These are phyloP conservation scores for Scedosporium minutisporum DNA, from an alignment of 2,329 filamentous ascomycete genomes.

Conservation along the genomic window DNA sequence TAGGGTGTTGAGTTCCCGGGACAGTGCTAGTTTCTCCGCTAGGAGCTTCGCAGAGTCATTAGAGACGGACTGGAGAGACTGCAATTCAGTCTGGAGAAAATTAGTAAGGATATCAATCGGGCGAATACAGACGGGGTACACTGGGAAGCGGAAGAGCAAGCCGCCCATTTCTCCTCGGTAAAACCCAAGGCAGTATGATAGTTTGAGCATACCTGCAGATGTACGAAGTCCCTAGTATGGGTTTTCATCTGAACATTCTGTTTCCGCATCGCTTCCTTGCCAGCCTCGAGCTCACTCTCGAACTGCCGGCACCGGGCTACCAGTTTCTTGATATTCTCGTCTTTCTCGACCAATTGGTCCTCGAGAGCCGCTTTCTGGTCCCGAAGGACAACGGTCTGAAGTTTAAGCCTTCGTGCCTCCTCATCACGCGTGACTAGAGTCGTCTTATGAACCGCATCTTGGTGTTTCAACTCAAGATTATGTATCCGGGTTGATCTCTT, in stretches of 20 bases:
- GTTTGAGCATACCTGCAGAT: slow-evolving; percentile 31
- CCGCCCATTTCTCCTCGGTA: not conserved
- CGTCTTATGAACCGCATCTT: slow-evolving; percentile 52
- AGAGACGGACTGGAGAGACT: slow-evolving; percentile 55
- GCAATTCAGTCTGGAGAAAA: slow-evolving; percentile 56
- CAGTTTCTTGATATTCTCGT: slow-evolving; percentile 46
- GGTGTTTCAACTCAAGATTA: slow-evolving; percentile 61
- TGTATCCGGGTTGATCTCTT: slow-evolving; percentile 25
- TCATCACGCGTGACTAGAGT: slow-evolving; percentile 67
- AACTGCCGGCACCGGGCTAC: slow-evolving; percentile 28
- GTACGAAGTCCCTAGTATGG: slow-evolving; percentile 37
- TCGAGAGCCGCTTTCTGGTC: slow-evolving; percentile 64
- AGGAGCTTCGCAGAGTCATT: slow-evolving; percentile 63
- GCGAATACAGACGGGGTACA: not conserved
- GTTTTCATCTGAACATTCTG: slow-evolving; percentile 39
- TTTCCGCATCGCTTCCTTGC: slow-evolving; percentile 29
- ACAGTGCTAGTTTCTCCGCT: slow-evolving; percentile 44
- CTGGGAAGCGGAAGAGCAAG: not conserved
- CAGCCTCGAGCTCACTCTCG: slow-evolving; percentile 30
- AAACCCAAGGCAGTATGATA: not conserved
- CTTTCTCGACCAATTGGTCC: slow-evolving; percentile 49
- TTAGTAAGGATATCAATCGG: not conserved
- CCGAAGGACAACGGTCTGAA: slow-evolving; percentile 61
- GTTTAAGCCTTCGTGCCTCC: slow-evolving; percentile 56
- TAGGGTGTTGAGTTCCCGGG: slow-evolving; percentile 40